Base-by-base conservation (phyloP, 164 flowering plant genomes). In the Buxus sempervirens region DNA sequence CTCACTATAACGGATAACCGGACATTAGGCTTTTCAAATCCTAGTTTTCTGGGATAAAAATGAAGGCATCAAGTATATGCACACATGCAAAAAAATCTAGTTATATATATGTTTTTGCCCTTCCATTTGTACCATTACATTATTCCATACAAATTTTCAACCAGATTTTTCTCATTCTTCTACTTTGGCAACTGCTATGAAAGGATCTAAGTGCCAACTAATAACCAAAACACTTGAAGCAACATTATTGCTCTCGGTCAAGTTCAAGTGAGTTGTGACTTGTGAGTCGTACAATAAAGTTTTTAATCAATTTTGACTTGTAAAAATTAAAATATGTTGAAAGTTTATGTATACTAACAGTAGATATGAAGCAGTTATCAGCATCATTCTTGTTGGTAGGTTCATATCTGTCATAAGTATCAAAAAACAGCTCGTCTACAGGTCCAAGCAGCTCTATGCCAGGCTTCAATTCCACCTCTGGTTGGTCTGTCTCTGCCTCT, bases 361-460 rank as follows among this genome's bases (percentile, higher is more conserved):
- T 75, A 23, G 98, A 92, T 68, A 92, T 87, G 85, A 81, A 92
- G 85, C 98, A 95, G 58, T 79, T 69, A 70, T 95, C 99, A 28
- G 51, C 74, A 49, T 75, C 81, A 51, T 62, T 69, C 32, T 83
- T 42, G 73, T 95, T 92, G 2, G 61, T 73, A 9, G 99, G 99
- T 63, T 72, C 91, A 28, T 77, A 90, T 90, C 93, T 88, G 73
- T 95, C 97, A 64, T 90, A 95, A 51, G 83, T 85, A 63, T 95
- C 97, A 73, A 75, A 92, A 73, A 95, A 88, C 26, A 80, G 86
- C 81, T 95, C 98, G 23, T 95, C 97, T 0, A 92, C 85, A 1
- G 94, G 88, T 62, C 99, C 96, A 49, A 90, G 95, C 28, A 92
- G 81, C 28, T 90, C 98, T 6, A 95, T 81, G 16, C 97, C 99